phyloP scores from a whole-genome alignment of 257 asterid genomes.

The Pogostemon cablin region DNA sequence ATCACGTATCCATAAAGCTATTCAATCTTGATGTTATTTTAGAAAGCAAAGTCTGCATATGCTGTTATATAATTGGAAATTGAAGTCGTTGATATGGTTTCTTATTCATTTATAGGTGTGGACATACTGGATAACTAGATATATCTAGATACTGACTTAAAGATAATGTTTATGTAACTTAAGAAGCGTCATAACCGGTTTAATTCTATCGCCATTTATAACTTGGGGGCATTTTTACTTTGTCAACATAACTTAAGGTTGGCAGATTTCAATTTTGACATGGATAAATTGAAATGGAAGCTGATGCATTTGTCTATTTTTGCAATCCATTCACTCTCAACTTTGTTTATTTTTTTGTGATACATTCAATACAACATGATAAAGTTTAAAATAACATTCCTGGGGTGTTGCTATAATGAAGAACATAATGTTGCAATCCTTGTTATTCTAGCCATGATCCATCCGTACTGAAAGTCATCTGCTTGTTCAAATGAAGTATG shows the following conservation, averaged over 20 bases:
- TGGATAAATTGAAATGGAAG: constrained; percentile 14
- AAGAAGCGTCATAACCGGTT: not conserved
- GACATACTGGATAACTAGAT: constrained; percentile 9
- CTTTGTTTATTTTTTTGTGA: no score
- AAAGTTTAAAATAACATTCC: no score
- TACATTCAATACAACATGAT: no score
- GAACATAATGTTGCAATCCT: constrained; percentile 10
- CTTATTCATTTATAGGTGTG: constrained; percentile 1
- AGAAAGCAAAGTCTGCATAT: not conserved
- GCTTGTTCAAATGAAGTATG: constrained; percentile 17
- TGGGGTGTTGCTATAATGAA: not conserved
- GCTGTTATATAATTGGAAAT: not conserved
- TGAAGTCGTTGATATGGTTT: constrained; percentile 11
- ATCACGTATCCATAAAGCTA: no score
- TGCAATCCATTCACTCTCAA: not conserved
- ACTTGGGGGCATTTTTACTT: constrained; percentile 4
- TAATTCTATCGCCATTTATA: not conserved
- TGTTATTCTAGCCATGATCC: not conserved
- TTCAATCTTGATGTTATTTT: constrained; percentile 2
- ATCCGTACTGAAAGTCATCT: not conserved
- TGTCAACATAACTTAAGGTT: not conserved
- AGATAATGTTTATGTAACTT: not conserved
- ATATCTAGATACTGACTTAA: constrained; percentile 3
- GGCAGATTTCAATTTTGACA: not conserved
- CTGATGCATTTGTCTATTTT: not conserved